Evolutionary conservation across 2,329 filamentous ascomycete species (phyloP).

Genomic region (Cadophora sp.): DNA sequence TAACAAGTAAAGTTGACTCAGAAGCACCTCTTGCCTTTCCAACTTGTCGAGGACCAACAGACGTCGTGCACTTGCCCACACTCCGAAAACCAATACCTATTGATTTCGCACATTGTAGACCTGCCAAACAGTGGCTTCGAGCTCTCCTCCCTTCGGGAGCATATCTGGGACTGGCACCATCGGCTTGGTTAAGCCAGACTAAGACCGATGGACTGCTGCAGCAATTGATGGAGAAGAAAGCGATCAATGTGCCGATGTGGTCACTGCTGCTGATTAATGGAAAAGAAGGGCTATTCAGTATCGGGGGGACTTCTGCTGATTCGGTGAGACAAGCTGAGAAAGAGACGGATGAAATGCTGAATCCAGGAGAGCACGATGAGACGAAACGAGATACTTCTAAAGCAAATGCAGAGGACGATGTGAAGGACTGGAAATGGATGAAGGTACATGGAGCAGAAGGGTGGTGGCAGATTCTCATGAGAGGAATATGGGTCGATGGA

Average conservation of each 20-base stretch:
- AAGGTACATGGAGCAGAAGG: conserved; percentile 37
- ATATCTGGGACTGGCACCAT: conserved; percentile 34
- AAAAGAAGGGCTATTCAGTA: conserved; percentile 34
- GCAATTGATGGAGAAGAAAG: conserved; percentile 30
- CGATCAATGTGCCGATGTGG: conserved; percentile 32
- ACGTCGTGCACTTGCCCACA: conserved; percentile 29
- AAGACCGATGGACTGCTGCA: conserved; percentile 26
- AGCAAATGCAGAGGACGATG: conserved; percentile 5
- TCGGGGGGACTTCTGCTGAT: conserved; percentile 31
- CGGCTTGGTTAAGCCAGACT: conserved; percentile 28
- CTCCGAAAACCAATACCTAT: conserved; percentile 24
- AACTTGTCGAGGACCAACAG: conserved; percentile 30
- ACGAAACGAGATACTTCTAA: conserved; percentile 19
- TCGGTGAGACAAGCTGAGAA: conserved; percentile 23
- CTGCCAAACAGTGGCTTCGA: conserved; percentile 32
- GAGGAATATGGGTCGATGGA: conserved; percentile 33
- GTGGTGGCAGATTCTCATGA: conserved; percentile 37
- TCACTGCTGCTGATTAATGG: conserved; percentile 35
- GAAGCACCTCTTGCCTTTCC: conserved; percentile 28
- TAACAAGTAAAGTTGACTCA: conserved; percentile 24
- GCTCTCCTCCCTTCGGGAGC: conserved; percentile 32
- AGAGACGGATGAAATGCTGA: conserved; percentile 20
- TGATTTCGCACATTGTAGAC: conserved; percentile 37
- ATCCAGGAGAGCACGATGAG: conserved; percentile 18
- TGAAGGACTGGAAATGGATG: conserved; percentile 34